Base-by-base conservation (phyloP, 192 early-diverging fungal species). In the Chytriomyces confervae region DNA sequence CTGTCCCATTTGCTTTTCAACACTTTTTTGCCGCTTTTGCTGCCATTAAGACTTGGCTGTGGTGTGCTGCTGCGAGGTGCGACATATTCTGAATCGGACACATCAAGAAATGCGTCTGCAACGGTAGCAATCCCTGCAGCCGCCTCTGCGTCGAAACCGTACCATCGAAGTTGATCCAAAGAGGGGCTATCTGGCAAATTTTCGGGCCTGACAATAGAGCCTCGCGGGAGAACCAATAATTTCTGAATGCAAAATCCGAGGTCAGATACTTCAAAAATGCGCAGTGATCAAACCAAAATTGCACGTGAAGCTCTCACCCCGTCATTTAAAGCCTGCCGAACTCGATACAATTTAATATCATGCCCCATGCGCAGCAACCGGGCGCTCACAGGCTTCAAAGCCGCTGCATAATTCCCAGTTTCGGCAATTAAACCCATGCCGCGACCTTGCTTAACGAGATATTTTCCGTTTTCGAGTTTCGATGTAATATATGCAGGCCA, bases 391-490 rank as follows among this genome's bases (percentile, higher is more conserved):
- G 50, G 69, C 50, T 61, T 53, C 29, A 78, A 62, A 23, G 45
- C 24, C 1, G 46, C 43, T 3, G 68, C 50, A 60, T 60, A 70
- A 23, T 48, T 61, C 20, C 77, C 68, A 1, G 11, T 46, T 13
- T 78, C 77, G 23, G 51, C 57, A 18, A 66, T 27, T 29, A 78
- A 9, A 6, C 68, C 69, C 51, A 66, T 71, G 24, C 77, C 77
- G 6, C n/a, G 18, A 8, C 67, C 53, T 44, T 51, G 45, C 36
- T 53, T 53, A 4, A 70, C 13, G n/a, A 70, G 36, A 24, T 61
- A 61, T 13, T 49, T 71, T 8, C 61, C 51, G 44, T 69, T 63
- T 20, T 36, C 24, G 29, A 78, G 18, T 24, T 71, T 63, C 6
- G 50, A 18, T 11, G 36, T 27, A 61, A 78, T 70, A 11, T 10